Conservation (phyloP, 441 rosid species). For the Populus tomentosa region DNA sequence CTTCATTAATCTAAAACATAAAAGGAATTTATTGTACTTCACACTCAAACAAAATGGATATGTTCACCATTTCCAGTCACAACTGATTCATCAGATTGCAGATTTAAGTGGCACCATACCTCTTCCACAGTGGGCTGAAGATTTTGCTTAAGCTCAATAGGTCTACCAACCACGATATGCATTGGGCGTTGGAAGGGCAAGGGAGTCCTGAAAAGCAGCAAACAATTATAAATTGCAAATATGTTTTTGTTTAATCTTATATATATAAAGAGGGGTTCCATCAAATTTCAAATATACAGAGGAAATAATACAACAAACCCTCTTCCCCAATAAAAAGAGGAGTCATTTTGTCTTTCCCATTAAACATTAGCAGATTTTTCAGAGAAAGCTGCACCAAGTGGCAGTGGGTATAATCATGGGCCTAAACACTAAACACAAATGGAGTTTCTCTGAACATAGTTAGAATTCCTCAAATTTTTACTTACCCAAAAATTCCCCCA, state of each 20-base stretch:
- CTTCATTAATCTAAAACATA: background rate
- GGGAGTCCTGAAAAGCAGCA: constrained; percentile 47
- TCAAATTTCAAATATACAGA: background rate
- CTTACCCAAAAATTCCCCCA: constrained; percentile 81
- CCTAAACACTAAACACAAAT: background rate
- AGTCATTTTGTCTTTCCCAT: background rate
- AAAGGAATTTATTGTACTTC: background rate
- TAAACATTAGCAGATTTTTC: background rate
- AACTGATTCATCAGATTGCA: background rate
- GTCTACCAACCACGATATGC: constrained; percentile 87
- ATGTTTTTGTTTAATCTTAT: background rate
- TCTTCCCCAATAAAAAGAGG: background rate
- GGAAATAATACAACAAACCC: background rate
- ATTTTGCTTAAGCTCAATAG: constrained; percentile 63
- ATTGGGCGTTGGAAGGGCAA: constrained; percentile 63
- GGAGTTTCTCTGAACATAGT: background rate
- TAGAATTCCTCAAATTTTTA: background rate
- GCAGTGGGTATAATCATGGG: background rate
- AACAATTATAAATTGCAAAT: constrained; percentile 1
- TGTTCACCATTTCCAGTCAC: background rate
- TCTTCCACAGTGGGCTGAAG: constrained; percentile 76
- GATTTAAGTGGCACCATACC: constrained; percentile 36
- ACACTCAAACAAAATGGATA: background rate
- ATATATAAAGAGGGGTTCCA: background rate
- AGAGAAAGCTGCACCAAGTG: background rate